Percentiles rank a stretch among this genome's conserved stretches.
These are phyloP conservation scores for Thyridium curvatum DNA, from an alignment of 2,329 filamentous ascomycete genomes.

Conservation along the genomic window DNA sequence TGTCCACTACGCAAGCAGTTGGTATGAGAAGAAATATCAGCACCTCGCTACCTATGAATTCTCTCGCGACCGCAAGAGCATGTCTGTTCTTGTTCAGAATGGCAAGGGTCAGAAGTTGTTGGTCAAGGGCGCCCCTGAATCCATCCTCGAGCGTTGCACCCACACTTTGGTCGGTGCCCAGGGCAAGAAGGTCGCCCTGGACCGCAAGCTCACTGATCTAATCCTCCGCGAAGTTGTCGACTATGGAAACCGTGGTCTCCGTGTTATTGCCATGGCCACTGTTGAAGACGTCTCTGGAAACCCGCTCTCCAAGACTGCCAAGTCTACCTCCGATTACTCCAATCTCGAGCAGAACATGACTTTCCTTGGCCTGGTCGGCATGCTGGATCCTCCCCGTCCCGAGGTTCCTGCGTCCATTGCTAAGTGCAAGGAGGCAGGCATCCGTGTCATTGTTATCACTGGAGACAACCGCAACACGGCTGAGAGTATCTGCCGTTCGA, in stretches of 20 bases:
- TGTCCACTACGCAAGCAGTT: slow-evolving; percentile 75
- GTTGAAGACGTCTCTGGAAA: slow-evolving; percentile 69
- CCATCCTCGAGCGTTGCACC: slow-evolving; percentile 86
- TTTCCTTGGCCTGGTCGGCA: slow-evolving; percentile 85
- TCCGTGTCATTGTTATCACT: slow-evolving; percentile 95
- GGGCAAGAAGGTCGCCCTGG: slow-evolving; percentile 71
- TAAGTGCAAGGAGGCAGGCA: slow-evolving; percentile 88
- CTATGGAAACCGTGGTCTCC: slow-evolving; percentile 87
- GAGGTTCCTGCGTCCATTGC: slow-evolving; percentile 82
- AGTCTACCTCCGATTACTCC: slow-evolving; percentile 76
- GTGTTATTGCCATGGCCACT: slow-evolving; percentile 88
- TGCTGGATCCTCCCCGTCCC: slow-evolving; percentile 92
- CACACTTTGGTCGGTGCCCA: slow-evolving; percentile 70
- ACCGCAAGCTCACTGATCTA: slow-evolving; percentile 60
- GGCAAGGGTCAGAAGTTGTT: slow-evolving; percentile 71
- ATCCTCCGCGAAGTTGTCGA: slow-evolving; percentile 76
- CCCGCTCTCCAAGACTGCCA: slow-evolving; percentile 66
- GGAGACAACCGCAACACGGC: slow-evolving; percentile 97
- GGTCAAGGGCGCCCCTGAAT: slow-evolving; percentile 94
- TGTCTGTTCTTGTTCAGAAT: slow-evolving; percentile 85
- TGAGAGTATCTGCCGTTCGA: slow-evolving; percentile 95
- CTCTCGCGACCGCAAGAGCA: slow-evolving; percentile 95
- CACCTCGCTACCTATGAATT: slow-evolving; percentile 91
- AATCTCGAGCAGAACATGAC: slow-evolving; percentile 92
- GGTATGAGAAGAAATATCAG: slow-evolving; percentile 71